Evolutionary conservation across 768 basidiomycete genomes (phyloP).

Genomic region (Mycena indigotica): DNA sequence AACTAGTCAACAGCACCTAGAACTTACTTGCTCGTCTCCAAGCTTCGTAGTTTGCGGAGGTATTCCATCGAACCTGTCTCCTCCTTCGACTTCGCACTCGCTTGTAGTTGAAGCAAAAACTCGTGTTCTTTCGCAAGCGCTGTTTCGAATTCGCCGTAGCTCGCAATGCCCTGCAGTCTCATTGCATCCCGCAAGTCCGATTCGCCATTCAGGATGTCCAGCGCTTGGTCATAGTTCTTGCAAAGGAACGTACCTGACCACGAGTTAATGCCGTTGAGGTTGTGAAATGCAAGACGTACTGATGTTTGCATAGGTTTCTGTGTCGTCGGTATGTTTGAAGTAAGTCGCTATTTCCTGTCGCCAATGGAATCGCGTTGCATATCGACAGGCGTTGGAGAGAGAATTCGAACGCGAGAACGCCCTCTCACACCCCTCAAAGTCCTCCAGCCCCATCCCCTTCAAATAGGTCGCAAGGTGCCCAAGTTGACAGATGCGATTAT

Average conservation of each 20-base stretch:
- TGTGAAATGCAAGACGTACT: conserved; percentile 14
- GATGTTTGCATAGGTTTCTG: conserved; percentile 11
- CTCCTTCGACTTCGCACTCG: not conserved
- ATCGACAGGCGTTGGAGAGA: no score
- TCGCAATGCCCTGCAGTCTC: not conserved
- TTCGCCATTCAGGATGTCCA: not conserved
- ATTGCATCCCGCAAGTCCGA: not conserved
- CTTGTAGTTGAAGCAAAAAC: not conserved
- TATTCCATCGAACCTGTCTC: conserved; percentile 11
- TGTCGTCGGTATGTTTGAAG: conserved; percentile 1
- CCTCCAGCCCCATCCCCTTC: no score
- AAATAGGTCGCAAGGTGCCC: conserved; percentile 15
- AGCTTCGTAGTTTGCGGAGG: not conserved
- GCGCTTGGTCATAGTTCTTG: conserved; percentile 4
- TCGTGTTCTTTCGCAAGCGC: conserved; percentile 1
- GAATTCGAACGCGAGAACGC: conserved; percentile 11
- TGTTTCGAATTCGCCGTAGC: not conserved
- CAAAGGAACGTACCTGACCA: no score
- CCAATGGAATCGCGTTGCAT: conserved; percentile 11
- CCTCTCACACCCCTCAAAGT: no score
- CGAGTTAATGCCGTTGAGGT: not conserved
- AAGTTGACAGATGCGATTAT: no score
- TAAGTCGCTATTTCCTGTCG: conserved; percentile 1
- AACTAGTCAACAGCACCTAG: no score
- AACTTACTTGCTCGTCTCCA: not conserved